phyloP scores from a whole-genome alignment of 257 asterid species.

The Avicennia marina region DNA sequence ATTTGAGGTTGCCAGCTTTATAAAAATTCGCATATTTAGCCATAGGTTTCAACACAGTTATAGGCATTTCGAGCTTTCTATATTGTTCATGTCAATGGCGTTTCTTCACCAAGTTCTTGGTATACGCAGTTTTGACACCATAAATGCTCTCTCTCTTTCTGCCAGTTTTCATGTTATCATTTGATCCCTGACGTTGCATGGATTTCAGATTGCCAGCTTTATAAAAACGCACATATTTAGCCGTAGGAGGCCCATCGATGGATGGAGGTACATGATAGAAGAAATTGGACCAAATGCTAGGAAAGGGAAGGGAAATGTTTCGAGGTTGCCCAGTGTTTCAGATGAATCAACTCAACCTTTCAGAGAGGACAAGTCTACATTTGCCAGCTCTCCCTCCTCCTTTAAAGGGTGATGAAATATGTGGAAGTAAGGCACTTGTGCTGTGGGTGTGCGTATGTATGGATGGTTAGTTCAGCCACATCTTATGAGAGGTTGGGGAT shows the following conservation, averaged over 20 bases:
- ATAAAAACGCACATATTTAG: constrained; percentile 74
- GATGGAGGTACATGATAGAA: constrained; percentile 97
- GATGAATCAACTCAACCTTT: constrained; percentile 86
- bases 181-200: not conserved
- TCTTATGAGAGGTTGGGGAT: too few relatives aligned
- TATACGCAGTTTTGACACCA: too few relatives aligned
- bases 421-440: not conserved
- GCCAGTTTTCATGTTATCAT: not conserved
- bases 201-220: constrained; percentile 82
- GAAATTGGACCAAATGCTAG: constrained; percentile 84
- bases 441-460: not conserved
- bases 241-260: constrained; percentile 77
- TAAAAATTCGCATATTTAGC: too few relatives aligned
- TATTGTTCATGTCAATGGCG: not conserved
- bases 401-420: constrained; percentile 24
- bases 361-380: constrained; percentile 51
- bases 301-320: constrained; percentile 74
- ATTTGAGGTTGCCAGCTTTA: too few relatives aligned
- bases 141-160: too few relatives aligned
- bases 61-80: not conserved
- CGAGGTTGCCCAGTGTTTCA: constrained; percentile 66
- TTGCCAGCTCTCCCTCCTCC: constrained; percentile 14
- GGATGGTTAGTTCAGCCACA: too few relatives aligned
- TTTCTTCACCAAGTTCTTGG: too few relatives aligned
- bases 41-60: too few relatives aligned